phyloP scores from a whole-genome alignment of 2,329 filamentous ascomycete genomes.

The Alternaria angustiovoidea region DNA sequence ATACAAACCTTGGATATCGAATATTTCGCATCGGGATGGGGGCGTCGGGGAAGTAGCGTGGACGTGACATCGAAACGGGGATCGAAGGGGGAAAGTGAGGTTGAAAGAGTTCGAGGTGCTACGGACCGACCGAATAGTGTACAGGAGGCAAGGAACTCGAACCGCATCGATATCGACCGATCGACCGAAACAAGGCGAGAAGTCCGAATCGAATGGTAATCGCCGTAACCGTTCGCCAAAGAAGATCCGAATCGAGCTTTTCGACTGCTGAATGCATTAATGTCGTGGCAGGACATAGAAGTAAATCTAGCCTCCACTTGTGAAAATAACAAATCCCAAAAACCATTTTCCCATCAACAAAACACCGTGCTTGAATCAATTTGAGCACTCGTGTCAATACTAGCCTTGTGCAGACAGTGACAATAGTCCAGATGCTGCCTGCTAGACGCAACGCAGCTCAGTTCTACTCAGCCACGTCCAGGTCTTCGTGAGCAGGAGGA shows the following conservation, averaged over 20 bases:
- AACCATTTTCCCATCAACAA: constrained; percentile 33
- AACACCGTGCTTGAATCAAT: constrained; percentile 35
- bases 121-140: constrained; percentile 50
- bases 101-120: constrained; percentile 41
- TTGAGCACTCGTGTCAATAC: constrained; percentile 28
- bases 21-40: constrained; percentile 18
- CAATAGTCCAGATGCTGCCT: constrained; percentile 18
- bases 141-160: constrained; percentile 41
- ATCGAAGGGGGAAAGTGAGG: constrained; percentile 22
- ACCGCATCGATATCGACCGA: constrained; percentile 46
- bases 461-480: constrained; percentile 85
- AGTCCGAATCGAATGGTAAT: constrained; percentile 46
- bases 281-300: constrained; percentile 37
- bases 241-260: constrained; percentile 41
- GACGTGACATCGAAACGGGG: constrained; percentile 15
- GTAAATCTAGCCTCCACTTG: constrained; percentile 35
- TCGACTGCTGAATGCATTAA: constrained; percentile 50
- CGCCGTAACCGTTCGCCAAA: constrained; percentile 48
- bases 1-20: constrained; percentile 21
- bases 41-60: constrained; percentile 16
- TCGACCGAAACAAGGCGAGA: constrained; percentile 40
- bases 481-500: constrained; percentile 82
- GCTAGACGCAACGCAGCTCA: constrained; percentile 23
- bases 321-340: constrained; percentile 35
- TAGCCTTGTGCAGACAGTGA: constrained; percentile 25